Base-by-base conservation (phyloP, 148 eudicot genomes). In the Simmondsia chinensis region DNA sequence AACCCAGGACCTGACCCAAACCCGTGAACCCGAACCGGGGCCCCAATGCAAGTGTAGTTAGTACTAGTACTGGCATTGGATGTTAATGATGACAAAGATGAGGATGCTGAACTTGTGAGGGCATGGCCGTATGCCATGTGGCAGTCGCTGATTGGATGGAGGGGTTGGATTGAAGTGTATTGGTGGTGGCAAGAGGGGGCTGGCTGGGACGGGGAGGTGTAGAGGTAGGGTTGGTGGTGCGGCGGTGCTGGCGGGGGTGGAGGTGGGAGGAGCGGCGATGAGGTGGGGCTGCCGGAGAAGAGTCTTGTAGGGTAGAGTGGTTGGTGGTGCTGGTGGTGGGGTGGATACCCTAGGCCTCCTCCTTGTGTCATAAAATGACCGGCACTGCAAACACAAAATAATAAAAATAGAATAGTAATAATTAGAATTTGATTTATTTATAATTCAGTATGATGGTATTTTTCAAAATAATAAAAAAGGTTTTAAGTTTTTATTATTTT, bases 11-110 rank as follows among this genome's bases (percentile, higher is more conserved):
- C 39, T 9, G 58, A 7, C 1, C 48, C 40, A 5, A 59, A 60
- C 11, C 71, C 73, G 7, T 62, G 68, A 33, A 77, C 52, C 23
- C 61, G 34, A 3, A 86, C 79, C 0, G 87, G 91, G 0, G 86
- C 95, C 7, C 95, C 95, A 2, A 86, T 61, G 48, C 87, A 86
- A 5, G 91, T 86, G 63, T 86, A 81, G 37, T 60, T 75, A 50
- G 61, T n/a, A n/a, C n/a, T n/a, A n/a, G n/a, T n/a, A n/a, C n/a
- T 43, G 30, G 51, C 20, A 29, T 15, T n/a, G 40, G 21, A 3
- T n/a, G 43, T 39, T 6, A 9, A 33, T 24, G 31, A 9, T 17
- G 32, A 29, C 24, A 25, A 43, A 39, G 32, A 45, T 51, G 32
- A 52, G 57, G 43, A 36, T 40, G 68, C 45, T 46, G 67, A 54